These are phyloP conservation scores for Clonostachys rosea DNA, from an alignment of 2,329 filamentous ascomycete species.

Conservation along the genomic window DNA sequence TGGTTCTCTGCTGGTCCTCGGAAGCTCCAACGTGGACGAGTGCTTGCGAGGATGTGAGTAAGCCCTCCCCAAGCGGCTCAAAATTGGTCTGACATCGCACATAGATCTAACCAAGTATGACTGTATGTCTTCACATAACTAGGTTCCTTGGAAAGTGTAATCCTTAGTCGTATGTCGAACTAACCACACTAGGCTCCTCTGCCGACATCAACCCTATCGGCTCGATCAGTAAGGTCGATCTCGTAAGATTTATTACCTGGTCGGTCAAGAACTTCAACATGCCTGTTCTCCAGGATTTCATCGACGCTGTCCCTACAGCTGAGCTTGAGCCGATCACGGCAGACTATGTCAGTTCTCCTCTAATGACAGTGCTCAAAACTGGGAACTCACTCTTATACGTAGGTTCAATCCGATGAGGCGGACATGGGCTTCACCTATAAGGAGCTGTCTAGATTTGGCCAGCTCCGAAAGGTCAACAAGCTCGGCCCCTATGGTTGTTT, in stretches of 20 bases:
- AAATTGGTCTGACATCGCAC: too few species aligned
- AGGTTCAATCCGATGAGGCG: too few species aligned
- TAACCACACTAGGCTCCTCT: neutral
- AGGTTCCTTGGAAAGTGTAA: too few species aligned
- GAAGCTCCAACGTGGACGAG: constrained; percentile 16
- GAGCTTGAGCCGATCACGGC: constrained; percentile 37
- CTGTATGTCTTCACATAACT: too few species aligned
- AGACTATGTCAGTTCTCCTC: too few species aligned
- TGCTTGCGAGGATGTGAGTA: neutral
- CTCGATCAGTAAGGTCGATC: constrained; percentile 54
- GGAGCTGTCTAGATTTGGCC: constrained; percentile 30
- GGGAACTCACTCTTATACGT: too few species aligned
- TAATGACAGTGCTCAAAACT: too few species aligned
- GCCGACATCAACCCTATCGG: constrained; percentile 7
- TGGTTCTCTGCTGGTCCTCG: constrained; percentile 54
- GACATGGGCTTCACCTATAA: constrained; percentile 37
- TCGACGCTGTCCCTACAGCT: constrained; percentile 52
- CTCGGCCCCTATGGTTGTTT: constrained; percentile 33
- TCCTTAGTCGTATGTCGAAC: too few species aligned
- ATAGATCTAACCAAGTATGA: too few species aligned
- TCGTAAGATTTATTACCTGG: constrained; percentile 61
- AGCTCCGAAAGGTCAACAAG: constrained; percentile 29
- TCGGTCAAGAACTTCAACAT: constrained; percentile 49
- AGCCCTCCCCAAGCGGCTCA: too few species aligned
- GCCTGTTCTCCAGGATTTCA: constrained; percentile 59